phyloP scores from a whole-genome alignment of 768 basidiomycete genomes.

The Cystobasidium onofrii region DNA sequence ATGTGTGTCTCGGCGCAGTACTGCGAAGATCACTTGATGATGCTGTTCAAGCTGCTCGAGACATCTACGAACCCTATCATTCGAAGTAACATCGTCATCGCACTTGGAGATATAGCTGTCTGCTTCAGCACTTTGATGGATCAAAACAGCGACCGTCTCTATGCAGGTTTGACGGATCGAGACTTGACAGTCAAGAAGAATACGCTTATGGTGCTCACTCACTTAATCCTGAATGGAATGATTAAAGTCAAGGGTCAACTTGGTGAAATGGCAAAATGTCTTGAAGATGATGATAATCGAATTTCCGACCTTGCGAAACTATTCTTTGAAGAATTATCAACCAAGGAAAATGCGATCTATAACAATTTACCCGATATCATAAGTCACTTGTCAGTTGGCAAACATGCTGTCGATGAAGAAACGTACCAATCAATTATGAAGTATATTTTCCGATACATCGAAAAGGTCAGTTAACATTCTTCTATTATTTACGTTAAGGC shows the following conservation, averaged over 20 bases:
- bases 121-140: slow-evolving; percentile 97
- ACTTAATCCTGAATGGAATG: slow-evolving; percentile 91
- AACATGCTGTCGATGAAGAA: slow-evolving; percentile 84
- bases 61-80: slow-evolving; percentile 81
- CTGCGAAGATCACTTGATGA: slow-evolving; percentile 77
- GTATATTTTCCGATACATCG: slow-evolving; percentile 93
- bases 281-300: slow-evolving; percentile 78
- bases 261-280: slow-evolving; percentile 99
- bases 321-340: slow-evolving; percentile 91
- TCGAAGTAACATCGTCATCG: slow-evolving; percentile 92
- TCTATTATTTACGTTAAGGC: not conserved
- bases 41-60: slow-evolving; percentile 90
- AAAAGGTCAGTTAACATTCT: slow-evolving; percentile 64
- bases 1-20: slow-evolving; percentile 90
- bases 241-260: slow-evolving; percentile 99
- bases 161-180: slow-evolving; percentile 80
- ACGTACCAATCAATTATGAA: slow-evolving; percentile 84
- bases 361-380: slow-evolving; percentile 97
- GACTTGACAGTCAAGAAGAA: slow-evolving; percentile 95
- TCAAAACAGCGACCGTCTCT: slow-evolving; percentile 91
- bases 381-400: slow-evolving; percentile 82
- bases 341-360: slow-evolving; percentile 97
- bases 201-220: slow-evolving; percentile 82
- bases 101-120: slow-evolving; percentile 91
- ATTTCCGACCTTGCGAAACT: slow-evolving; percentile 92